These are phyloP conservation scores for Inga oerstediana DNA, from an alignment of 306 rosid species.

Conservation along the genomic window DNA sequence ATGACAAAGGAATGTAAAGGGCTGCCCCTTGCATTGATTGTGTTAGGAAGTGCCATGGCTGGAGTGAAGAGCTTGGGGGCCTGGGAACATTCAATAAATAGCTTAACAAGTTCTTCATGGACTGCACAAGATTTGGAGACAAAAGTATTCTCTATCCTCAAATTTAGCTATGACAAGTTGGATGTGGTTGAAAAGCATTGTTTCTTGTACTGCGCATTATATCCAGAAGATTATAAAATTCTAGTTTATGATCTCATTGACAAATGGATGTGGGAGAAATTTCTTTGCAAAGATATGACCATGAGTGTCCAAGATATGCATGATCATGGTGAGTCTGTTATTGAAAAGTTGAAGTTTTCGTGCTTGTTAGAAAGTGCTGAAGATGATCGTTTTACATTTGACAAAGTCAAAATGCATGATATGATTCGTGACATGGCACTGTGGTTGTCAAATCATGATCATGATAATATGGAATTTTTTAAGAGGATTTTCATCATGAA, in stretches of 20 bases:
- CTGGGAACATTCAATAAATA: too few species aligned
- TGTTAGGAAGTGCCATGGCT: too few species aligned
- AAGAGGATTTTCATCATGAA: background rate
- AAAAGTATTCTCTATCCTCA: background rate
- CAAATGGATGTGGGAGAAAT: slow-evolving; percentile 1
- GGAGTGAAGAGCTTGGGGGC: too few species aligned
- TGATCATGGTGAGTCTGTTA: too few species aligned
- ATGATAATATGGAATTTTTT: background rate
- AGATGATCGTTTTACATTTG: too few species aligned
- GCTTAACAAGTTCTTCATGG: background rate
- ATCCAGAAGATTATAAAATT: slow-evolving; percentile 29
- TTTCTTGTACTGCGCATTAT: slow-evolving; percentile 27
- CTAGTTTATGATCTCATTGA: background rate
- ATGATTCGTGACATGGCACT: background rate
- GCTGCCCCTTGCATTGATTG: too few species aligned
- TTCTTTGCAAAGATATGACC: background rate
- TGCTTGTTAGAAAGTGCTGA: too few species aligned
- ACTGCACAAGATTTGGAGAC: background rate
- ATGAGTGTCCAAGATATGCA: too few species aligned
- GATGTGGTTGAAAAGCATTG: background rate
- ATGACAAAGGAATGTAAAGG: too few species aligned
- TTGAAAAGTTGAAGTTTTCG: too few species aligned
- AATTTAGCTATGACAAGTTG: background rate
- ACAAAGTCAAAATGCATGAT: background rate
- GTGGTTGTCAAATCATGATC: background rate